These are phyloP conservation scores for Dendrobium nobile DNA, from an alignment of 106 monocot species.

Conservation along the genomic window DNA sequence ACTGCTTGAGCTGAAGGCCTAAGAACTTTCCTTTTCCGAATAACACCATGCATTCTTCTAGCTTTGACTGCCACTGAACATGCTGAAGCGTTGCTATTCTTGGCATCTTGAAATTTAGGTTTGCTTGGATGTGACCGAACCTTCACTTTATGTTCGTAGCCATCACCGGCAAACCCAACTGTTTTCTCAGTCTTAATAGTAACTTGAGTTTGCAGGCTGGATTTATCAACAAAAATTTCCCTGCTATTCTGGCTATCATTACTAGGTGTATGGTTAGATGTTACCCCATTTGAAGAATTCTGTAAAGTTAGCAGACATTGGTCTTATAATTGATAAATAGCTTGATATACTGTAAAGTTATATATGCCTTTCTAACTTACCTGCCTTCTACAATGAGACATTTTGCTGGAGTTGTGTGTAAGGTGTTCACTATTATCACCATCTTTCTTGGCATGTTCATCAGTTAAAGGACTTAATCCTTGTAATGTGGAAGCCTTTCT, in stretches of 20 bases:
- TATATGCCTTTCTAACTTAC: conserved; percentile 15
- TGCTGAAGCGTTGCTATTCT: conserved; percentile 9
- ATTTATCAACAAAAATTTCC: conserved; percentile 29
- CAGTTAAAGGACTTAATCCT: conserved; percentile 33
- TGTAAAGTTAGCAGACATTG: conserved; percentile 18
- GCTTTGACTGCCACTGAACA: conserved; percentile 11
- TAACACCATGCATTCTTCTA: conserved; percentile 23
- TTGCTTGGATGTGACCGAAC: background rate
- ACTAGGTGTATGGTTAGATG: conserved; percentile 17
- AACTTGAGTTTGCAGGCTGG: conserved; percentile 19
- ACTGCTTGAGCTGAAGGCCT: conserved; percentile 36
- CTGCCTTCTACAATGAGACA: conserved; percentile 43
- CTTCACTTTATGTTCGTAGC: conserved; percentile 28
- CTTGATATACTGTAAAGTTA: background rate
- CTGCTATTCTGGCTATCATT: conserved; percentile 32
- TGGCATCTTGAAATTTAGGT: conserved; percentile 24
- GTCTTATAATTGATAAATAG: background rate
- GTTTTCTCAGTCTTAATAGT: conserved; percentile 36
- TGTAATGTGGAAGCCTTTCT: conserved; percentile 43
- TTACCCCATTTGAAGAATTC: conserved; percentile 40
- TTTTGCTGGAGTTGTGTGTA: conserved; percentile 18
- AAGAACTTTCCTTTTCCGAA: conserved; percentile 29
- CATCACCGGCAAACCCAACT: conserved; percentile 28
- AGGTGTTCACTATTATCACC: conserved; percentile 19
- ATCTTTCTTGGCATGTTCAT: conserved; percentile 41